phyloP scores from a whole-genome alignment of 306 rosid species.

The Quercus dentata region DNA sequence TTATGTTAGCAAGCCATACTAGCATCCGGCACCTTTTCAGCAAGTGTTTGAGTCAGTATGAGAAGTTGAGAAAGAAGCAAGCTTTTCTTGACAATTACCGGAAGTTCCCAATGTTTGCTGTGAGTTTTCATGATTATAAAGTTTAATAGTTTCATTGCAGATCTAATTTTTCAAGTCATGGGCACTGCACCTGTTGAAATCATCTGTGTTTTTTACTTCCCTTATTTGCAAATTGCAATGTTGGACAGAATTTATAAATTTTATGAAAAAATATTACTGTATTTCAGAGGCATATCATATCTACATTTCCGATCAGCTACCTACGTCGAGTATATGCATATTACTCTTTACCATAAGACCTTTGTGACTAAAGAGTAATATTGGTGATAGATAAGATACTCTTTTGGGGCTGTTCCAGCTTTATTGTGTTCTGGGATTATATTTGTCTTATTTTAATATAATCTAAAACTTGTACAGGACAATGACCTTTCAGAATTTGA shows the following conservation, averaged over 20 bases:
- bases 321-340: not conserved
- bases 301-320: not conserved
- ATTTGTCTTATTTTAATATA: slow-evolving; percentile 20
- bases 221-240: not conserved
- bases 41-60: slow-evolving; percentile 93
- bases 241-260: not conserved
- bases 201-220: not conserved
- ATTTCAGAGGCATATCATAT: not conserved
- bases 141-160: not conserved
- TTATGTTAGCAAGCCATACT: slow-evolving; percentile 97
- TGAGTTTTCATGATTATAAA: slow-evolving; percentile 39
- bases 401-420: slow-evolving; percentile 15
- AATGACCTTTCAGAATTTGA: slow-evolving; percentile 99
- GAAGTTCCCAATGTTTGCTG: slow-evolving; percentile 99
- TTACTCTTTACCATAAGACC: not conserved
- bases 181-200: not conserved
- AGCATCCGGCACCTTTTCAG: slow-evolving; percentile 98
- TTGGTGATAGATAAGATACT: slow-evolving; percentile 3
- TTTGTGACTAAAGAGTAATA: not conserved
- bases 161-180: slow-evolving; percentile 10
- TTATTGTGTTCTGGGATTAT: slow-evolving; percentile 10
- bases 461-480: slow-evolving; percentile 61
- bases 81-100: slow-evolving; percentile 96
- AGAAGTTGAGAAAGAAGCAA: slow-evolving; percentile 93
- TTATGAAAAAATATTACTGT: not conserved